Base-by-base conservation (phyloP, 805 yeast genomes). In the Saccharomyces paradoxus region DNA sequence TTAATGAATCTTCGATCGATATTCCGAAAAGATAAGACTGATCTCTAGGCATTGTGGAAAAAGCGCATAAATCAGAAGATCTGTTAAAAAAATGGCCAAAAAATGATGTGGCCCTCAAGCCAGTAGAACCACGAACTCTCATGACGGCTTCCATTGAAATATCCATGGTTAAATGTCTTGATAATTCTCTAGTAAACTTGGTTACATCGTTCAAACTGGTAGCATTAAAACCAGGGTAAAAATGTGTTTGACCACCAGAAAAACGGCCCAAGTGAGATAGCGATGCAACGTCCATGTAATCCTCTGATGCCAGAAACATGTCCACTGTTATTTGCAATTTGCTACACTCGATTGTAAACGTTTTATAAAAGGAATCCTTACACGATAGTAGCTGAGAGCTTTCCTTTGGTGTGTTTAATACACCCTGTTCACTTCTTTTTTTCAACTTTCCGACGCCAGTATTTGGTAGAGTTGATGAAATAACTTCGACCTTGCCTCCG, bases 241-340 rank as follows among this genome's bases (percentile, higher is more conserved):
- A 90, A 70, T 87, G 96, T 3, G 97, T 89, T 76, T 91, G 96
- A 65, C 99, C 99, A 54, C 96, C 94, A 44, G 99, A 91, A 74
- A 76, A 94, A 63, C 96, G 83, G 51, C 97, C 92, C 67, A 94
- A 80, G 71, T 88, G 87, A 41, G 96, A 79, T 60, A 92, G 77
- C 3, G 97, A 84, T 1, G 99, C 97, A 58, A 94, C 92, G 71
- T 94, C 99, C 73, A 89, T 96, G 74, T 92, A 94, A 60, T 80
- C 78, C 13, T 87, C 76, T 31, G 92, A 81, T 22, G 96, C 85
- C 70, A 94, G 80, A 70, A 94, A 94, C 82, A 91, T 82, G 69
- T 94, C 99, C 48, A 94, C 86, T 0, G 97, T 81, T 49, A 92
- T 87, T 74, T 91, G 97, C 17, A 84, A 77, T 62, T 94, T 87